Evolutionary conservation across 129 eudicot species (phyloP).

Genomic region (Pseudognaphalium luteoalbum): DNA sequence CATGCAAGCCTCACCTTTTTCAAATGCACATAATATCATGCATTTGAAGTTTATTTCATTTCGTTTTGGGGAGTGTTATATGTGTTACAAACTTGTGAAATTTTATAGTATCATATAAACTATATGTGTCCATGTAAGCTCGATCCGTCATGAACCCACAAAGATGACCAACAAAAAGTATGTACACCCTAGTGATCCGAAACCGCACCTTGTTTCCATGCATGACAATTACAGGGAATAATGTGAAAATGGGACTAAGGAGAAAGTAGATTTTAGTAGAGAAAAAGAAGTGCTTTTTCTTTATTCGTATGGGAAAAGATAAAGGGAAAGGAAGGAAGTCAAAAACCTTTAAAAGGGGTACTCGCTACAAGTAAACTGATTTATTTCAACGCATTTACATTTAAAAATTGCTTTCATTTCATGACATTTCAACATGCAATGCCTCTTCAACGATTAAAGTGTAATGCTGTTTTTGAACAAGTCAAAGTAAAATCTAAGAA

Average conservation of each 20-base stretch:
- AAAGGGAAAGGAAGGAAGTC: conserved; percentile 28
- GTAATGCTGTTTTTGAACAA: conserved; percentile 2
- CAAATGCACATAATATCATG: background rate
- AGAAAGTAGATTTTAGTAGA: conserved; percentile 20
- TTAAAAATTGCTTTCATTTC: conserved; percentile 10
- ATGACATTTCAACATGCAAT: conserved; percentile 8
- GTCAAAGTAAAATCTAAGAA: background rate
- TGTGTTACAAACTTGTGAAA: background rate
- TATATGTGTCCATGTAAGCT: background rate
- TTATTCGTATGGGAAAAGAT: conserved; percentile 44
- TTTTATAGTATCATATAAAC: too few relatives aligned
- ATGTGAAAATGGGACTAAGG: conserved; percentile 24
- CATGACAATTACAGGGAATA: conserved; percentile 3
- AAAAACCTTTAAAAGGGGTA: conserved; percentile 29
- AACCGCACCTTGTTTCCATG: background rate
- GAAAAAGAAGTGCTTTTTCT: conserved; percentile 29
- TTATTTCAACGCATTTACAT: conserved; percentile 10
- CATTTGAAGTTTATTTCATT: background rate
- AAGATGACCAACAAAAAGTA: background rate
- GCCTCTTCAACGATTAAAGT: background rate
- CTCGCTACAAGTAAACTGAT: conserved; percentile 14
- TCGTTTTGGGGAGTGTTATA: background rate
- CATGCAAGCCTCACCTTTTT: conserved; percentile 12
- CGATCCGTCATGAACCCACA: background rate
- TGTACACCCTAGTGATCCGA: background rate